These are phyloP conservation scores for Balamuthia mandrillaris DNA, from an alignment of 208 protist genomes.

Conservation along the genomic window DNA sequence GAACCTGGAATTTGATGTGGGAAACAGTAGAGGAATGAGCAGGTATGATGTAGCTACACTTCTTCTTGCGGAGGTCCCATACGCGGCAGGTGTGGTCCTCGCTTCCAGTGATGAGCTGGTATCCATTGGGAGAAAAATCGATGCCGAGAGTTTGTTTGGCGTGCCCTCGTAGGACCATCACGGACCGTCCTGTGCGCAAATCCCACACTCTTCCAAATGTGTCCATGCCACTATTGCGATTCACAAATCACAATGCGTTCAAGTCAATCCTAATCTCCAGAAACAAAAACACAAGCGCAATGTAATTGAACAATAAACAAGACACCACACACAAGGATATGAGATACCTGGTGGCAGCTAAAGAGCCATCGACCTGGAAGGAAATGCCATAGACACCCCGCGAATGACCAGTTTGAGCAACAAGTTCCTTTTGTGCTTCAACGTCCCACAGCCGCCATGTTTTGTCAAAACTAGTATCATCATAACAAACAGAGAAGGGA, in stretches of 20 bases:
- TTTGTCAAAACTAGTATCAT: constrained; percentile 59
- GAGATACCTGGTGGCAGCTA: constrained; percentile 35
- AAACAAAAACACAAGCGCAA: too few species aligned
- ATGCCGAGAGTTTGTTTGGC: constrained; percentile 53
- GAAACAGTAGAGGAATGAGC: constrained; percentile 68
- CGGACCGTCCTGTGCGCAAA: constrained; percentile 52
- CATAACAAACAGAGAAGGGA: too few species aligned
- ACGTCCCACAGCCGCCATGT: constrained; percentile 73
- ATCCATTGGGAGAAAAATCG: constrained; percentile 64
- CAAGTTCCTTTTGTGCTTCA: constrained; percentile 34
- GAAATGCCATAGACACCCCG: constrained; percentile 58
- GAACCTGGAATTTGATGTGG: constrained; percentile 49
- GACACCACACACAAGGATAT: too few species aligned
- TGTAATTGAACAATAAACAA: too few species aligned
- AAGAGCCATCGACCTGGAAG: constrained; percentile 72
- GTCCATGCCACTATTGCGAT: constrained; percentile 52
- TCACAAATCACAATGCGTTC: too few species aligned
- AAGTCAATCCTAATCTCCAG: too few species aligned
- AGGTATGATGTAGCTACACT: constrained; percentile 47
- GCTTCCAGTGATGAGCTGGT: constrained; percentile 47
- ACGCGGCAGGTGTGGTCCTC: constrained; percentile 66
- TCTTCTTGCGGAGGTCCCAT: constrained; percentile 71
- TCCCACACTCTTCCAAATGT: constrained; percentile 65
- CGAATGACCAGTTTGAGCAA: constrained; percentile 72
- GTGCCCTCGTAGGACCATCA: constrained; percentile 63